Conservation (phyloP, 192 early-diverging fungal species). For the Borealophlyctis nickersoniae region DNA sequence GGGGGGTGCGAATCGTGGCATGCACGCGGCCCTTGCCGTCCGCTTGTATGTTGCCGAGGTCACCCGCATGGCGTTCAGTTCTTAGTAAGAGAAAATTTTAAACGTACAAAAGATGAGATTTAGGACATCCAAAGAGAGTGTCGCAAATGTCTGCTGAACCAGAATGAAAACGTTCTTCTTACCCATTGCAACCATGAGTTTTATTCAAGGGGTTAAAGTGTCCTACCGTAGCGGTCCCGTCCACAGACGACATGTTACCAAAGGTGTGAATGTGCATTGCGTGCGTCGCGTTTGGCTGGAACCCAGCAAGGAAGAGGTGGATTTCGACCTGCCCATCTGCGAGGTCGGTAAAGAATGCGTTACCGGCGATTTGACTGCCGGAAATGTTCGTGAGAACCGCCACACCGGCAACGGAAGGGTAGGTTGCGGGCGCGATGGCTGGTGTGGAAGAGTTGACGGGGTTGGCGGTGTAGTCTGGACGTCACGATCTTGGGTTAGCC, state of each 20-base stretch:
- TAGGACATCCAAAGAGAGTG: no score
- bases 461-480: background rate
- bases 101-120: no score
- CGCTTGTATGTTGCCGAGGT: slow-evolving; percentile 30
- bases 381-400: background rate
- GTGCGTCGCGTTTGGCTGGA: slow-evolving; percentile 17
- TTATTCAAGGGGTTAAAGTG: slow-evolving; percentile 36
- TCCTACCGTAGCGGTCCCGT: slow-evolving; percentile 9
- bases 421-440: background rate
- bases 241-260: slow-evolving; percentile 19
- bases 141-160: no score
- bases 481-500: background rate
- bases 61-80: slow-evolving; percentile 20
- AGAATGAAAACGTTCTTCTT: no score
- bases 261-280: slow-evolving; percentile 31
- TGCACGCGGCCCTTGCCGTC: slow-evolving; percentile 17
- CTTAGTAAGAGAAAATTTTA: no score
- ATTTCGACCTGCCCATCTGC: background rate
- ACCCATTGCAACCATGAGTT: slow-evolving; percentile 27
- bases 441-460: background rate
- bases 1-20: background rate
- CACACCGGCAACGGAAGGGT: background rate
- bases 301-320: slow-evolving; percentile 6
- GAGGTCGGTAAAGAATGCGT: background rate
- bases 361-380: background rate